Base-by-base conservation (phyloP, 495 filamentous ascomycete species). In the Aspergillus indologenus region DNA sequence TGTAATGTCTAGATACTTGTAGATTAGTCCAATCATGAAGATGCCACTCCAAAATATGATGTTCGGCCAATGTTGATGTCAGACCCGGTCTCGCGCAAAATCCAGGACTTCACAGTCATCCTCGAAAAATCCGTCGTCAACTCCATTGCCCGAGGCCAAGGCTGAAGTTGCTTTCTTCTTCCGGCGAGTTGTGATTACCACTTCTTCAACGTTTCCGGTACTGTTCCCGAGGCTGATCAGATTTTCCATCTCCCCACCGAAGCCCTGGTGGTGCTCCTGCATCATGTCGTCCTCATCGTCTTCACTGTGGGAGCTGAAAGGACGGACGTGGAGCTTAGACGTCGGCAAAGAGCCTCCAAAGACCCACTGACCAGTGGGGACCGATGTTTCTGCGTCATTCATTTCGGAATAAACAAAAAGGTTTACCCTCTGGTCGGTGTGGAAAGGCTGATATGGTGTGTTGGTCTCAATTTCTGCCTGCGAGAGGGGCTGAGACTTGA, bases 381-480 rank as follows among this genome's bases (percentile, higher is more conserved):
- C 56, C 42, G 66, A 57, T n/a, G 50, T 12, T 1, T 46, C 48
- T 24, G 67, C 53, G 53, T 61, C 67, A 34, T 51, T 57, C 44
- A 48, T 65, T 23, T 63, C 55, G 17, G 73, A 68, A 62, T 85
- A 90, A 17, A 87, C 77, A 63, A 84, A 86, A 15, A 96, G 71
- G 26, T 78, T 82, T 34, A 96, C 88, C 11, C 92, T 83, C 19
- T 85, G 83, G 61, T 96, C 91, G 0, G 90, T 92, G 67, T 96
- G 91, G 74, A 96, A 96, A 0, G 92, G 91, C 60, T 92, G 90
- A 58, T 92, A 96, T 2, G 91, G 87, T 8, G 90, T 87, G 60
- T 91, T 94, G 1, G 92, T 94, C 68, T 97, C 92, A 60, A 96
- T 93, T 75, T 97, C 92, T 2, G 91, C 89, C 62, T 91, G 87